Conservation (phyloP, 2,329 filamentous ascomycete species). For the Botryotinia convoluta region DNA sequence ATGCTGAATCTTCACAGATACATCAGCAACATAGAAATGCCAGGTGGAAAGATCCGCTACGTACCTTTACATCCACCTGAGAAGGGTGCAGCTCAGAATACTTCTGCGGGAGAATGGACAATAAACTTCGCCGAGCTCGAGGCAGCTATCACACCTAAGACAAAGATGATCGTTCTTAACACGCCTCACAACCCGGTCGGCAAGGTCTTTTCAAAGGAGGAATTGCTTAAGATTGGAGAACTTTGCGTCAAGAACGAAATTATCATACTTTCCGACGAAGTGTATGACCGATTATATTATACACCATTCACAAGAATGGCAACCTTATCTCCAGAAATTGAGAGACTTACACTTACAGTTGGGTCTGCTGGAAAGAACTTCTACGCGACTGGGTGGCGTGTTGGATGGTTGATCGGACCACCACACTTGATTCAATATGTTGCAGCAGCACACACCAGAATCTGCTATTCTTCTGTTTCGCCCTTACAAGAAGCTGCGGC, state of each 20-base stretch:
- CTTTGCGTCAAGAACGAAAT: constrained; percentile 91
- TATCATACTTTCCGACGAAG: constrained; percentile 87
- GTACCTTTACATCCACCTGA: constrained; percentile 89
- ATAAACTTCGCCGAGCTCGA: constrained; percentile 83
- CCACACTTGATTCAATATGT: constrained; percentile 88
- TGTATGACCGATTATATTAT: constrained; percentile 95
- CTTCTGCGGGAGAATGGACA: constrained; percentile 83
- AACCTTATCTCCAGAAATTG: constrained; percentile 86
- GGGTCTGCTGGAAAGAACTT: constrained; percentile 98
- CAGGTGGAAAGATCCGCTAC: constrained; percentile 90
- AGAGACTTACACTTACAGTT: constrained; percentile 84
- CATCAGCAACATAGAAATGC: constrained; percentile 98
- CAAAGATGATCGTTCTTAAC: constrained; percentile 94
- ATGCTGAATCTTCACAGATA: constrained; percentile 51
- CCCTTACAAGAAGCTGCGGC: constrained; percentile 93
- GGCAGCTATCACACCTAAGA: constrained; percentile 75
- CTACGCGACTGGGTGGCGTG: constrained; percentile 95
- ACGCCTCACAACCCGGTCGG: constrained; percentile 90
- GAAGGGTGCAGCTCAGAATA: constrained; percentile 74
- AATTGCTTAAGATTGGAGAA: constrained; percentile 80
- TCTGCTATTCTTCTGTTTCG: constrained; percentile 92
- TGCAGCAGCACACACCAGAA: constrained; percentile 87
- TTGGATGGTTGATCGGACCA: constrained; percentile 89
- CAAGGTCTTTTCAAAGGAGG: constrained; percentile 84
- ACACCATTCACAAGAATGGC: constrained; percentile 91